These are phyloP conservation scores for Podospora anserina DNA, from an alignment of 495 filamentous ascomycete species.

Conservation along the genomic window DNA sequence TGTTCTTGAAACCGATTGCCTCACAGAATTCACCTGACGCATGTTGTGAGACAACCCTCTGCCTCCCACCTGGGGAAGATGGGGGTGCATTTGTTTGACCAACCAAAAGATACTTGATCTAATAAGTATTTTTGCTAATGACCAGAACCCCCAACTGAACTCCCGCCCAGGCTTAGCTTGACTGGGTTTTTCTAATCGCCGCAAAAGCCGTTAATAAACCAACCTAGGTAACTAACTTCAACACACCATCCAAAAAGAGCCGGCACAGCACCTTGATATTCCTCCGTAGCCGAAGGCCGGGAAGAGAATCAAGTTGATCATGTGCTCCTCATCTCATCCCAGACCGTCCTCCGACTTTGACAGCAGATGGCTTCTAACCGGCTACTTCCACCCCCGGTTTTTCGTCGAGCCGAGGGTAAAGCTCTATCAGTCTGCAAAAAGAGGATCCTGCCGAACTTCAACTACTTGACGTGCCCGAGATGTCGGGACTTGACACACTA, in stretches of 20 bases:
- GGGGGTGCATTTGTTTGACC: conserved; percentile 5
- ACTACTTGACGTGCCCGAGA: conserved; percentile 13
- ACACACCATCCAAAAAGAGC: neutral
- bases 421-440: neutral
- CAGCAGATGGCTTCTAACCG: conserved; percentile 5
- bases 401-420: conserved; percentile 30
- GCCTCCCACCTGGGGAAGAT: neutral
- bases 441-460: neutral
- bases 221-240: neutral
- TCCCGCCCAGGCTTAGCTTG: neutral
- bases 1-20: conserved; percentile 4
- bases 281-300: neutral
- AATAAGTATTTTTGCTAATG: conserved; percentile 14
- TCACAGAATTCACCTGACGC: conserved; percentile 1
- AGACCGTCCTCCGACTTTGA: neutral
- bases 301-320: neutral
- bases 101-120: conserved; percentile 13
- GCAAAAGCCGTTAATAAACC: conserved; percentile 19
- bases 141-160: conserved; percentile 14
- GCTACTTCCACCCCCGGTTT: conserved; percentile 10
- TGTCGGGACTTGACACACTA: conserved; percentile 15
- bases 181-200: conserved; percentile 1
- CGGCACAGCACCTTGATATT: neutral
- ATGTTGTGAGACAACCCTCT: conserved; percentile 3
- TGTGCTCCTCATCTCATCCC: neutral